Conservation (phyloP, 169 alveolate species). For the Plasmodium ovale region DNA sequence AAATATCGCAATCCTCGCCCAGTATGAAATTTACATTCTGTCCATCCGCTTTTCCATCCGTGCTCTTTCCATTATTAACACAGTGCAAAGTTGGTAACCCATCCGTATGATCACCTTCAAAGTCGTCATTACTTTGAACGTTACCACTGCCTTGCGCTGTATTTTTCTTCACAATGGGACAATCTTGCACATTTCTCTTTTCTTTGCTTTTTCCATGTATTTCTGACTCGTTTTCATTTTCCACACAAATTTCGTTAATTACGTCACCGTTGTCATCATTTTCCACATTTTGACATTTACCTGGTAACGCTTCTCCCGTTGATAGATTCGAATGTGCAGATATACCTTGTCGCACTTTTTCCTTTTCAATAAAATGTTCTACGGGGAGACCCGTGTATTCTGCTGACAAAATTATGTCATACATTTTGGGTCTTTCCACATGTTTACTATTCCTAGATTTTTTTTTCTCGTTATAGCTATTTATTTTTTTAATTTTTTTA, state of each 20-base stretch:
- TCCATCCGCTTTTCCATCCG: neutral
- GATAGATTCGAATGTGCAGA: neutral
- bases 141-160: neutral
- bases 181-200: neutral
- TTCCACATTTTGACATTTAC: neutral
- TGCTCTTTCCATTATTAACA: neutral
- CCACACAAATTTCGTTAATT: neutral
- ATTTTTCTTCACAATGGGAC: neutral
- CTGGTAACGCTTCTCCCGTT: neutral
- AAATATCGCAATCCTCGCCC: constrained; percentile 69
- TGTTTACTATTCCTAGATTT: neutral
- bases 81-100: no score
- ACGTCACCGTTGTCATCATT: neutral
- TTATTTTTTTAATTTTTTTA: constrained; percentile 17
- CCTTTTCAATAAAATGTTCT: constrained; percentile 65
- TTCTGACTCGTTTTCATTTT: neutral
- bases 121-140: neutral
- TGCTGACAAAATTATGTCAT: constrained; percentile 70
- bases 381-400: constrained; percentile 69
- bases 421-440: constrained; percentile 68
- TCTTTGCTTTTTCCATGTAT: neutral
- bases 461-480: constrained; percentile 15
- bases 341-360: neutral
- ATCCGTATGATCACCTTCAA: neutral
- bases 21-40: constrained; percentile 26